Conservation (phyloP, 306 rosid genomes). For the Vachellia collinsii region DNA sequence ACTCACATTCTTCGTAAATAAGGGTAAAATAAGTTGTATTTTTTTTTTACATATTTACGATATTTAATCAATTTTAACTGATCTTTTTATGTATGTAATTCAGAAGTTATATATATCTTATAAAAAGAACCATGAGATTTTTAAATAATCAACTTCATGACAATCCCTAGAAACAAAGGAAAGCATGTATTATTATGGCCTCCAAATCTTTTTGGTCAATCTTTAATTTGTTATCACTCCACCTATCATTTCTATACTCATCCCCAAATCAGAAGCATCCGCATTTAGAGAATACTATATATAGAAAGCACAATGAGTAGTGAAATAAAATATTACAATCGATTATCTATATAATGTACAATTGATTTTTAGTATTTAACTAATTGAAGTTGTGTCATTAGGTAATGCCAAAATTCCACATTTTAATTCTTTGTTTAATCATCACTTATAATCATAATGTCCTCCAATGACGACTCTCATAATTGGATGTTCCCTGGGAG, state of each 20-base stretch:
- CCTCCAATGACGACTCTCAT: slow-evolving; percentile 41
- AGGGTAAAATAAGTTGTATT: no score
- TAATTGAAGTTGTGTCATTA: background rate
- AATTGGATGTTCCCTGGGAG: slow-evolving; percentile 47
- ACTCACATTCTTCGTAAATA: no score
- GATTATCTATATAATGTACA: background rate
- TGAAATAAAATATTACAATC: no score
- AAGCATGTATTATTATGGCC: background rate
- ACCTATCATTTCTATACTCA: background rate
- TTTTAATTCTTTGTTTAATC: background rate
- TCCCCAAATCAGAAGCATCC: background rate
- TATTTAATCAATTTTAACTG: no score
- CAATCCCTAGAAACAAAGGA: background rate
- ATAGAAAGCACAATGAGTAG: background rate
- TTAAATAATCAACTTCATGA: background rate
- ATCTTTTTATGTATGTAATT: no score
- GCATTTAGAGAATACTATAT: no score
- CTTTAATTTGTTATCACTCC: slow-evolving; percentile 14
- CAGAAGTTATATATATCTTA: no score
- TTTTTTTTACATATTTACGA: no score
- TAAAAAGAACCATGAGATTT: background rate
- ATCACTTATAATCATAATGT: slow-evolving; percentile 42
- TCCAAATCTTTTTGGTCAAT: slow-evolving; percentile 24
- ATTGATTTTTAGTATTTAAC: background rate
- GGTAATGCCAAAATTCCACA: slow-evolving; percentile 27